Evolutionary conservation across 192 early-diverging fungal species (phyloP).

Genomic region (Coemansia sp.): DNA sequence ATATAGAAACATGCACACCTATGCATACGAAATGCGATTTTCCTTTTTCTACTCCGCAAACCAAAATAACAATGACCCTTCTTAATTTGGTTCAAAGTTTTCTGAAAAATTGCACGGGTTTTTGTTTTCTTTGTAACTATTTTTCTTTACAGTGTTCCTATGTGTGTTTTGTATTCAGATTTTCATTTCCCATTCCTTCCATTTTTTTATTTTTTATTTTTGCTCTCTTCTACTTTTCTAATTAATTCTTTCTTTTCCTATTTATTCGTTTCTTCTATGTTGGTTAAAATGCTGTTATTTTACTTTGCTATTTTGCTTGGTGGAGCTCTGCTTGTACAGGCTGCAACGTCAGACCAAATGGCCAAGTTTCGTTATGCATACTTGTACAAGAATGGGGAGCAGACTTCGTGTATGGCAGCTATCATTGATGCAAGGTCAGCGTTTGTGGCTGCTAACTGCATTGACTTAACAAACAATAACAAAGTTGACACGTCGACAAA

Average conservation of each 20-base stretch:
- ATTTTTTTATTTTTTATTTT: neutral
- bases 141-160: neutral
- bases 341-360: neutral
- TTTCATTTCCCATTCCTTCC: neutral
- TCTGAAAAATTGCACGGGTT: neutral
- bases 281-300: neutral
- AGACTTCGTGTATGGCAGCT: constrained; percentile 44
- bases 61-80: no score
- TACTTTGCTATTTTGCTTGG: neutral
- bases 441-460: constrained; percentile 41
- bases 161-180: no score
- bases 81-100: no score
- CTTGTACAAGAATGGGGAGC: constrained; percentile 23
- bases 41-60: no score
- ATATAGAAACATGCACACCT: no score
- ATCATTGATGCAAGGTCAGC: constrained; percentile 27
- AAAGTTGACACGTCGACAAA: constrained; percentile 9
- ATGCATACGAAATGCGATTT: no score
- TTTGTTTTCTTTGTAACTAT: neutral
- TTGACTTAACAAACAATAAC: constrained; percentile 10
- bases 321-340: neutral
- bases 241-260: neutral
- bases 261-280: neutral
- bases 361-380: neutral
- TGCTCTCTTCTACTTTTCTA: neutral